Evolutionary conservation across 2,329 filamentous ascomycete species (phyloP), one percentile per base, ranked within the genome.

Genomic region (Thielaviopsis punctulata): DNA sequence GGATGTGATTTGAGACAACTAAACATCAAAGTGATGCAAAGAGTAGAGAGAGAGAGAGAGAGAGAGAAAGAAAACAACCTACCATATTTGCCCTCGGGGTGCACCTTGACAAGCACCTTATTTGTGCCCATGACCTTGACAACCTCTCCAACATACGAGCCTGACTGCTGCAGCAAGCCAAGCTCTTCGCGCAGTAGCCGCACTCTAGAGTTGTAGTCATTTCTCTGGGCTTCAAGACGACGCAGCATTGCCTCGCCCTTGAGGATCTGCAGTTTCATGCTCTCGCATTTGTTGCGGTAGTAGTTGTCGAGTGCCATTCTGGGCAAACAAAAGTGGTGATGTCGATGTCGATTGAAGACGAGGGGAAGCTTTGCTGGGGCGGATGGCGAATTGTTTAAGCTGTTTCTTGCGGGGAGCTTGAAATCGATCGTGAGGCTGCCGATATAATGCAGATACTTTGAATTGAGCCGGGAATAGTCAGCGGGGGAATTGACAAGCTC

Each of bases 101-200:
- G 92, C 62, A 98, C 92, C 72, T 98, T 98, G 61, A 98, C 92
- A 55, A 98, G 75, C 49, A 98, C 88, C 75, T 98, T 96, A 73
- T 98, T 98, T 53, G 92, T 98, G 64, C 90, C 82, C 92, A 98
- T 98, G 54, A 96, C 92, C 76, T 96, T 98, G 65, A 98, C 92
- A n/a, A 98, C 92, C 70, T 98, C 92, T 55, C 92, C 92, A 30
- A 98, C 92, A 64, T 98, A 98, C 19, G 90, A 96, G 41, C 92
- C 92, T 3, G 92, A 92, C 68, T 98, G 92, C 69, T 98, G 92
- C 58, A 98, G 73, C 62, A 98, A 73, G 51, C 92, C 92, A 21
- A 98, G 78, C 73, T 98, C 92, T 72, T 98, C 92, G 61, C 92
- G 79, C 63, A 98, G 72, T 68, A 98, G 75, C 57, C 92, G 86